Evolutionary conservation across 225 moss, liverwort and hornwort species (phyloP).

Genomic region (Polytrichum commune): DNA sequence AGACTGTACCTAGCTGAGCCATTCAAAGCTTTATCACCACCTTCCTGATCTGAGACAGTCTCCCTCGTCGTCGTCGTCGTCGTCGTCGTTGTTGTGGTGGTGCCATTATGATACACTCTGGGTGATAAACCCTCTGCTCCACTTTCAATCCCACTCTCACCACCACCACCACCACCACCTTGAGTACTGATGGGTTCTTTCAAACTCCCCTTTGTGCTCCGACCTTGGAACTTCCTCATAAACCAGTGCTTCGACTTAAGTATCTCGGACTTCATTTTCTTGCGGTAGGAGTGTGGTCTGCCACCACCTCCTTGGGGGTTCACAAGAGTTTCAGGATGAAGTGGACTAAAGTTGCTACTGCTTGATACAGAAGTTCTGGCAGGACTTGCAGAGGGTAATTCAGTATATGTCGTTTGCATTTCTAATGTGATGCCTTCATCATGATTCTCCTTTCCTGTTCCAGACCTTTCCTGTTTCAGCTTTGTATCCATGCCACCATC

Average conservation of each 20-base stretch:
- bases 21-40: conserved; percentile 20
- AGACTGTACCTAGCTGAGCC: conserved; percentile 35
- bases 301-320: too few relatives aligned
- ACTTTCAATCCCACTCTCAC: not conserved
- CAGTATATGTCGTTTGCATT: too few relatives aligned
- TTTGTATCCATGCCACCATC: conserved; percentile 19
- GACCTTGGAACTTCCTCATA: conserved; percentile 29
- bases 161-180: too few relatives aligned
- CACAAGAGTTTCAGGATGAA: too few relatives aligned
- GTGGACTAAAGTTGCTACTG: too few relatives aligned
- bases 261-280: conserved; percentile 25
- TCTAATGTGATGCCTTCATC: too few relatives aligned
- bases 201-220: conserved; percentile 8
- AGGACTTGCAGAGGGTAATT: too few relatives aligned
- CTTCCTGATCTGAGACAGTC: conserved; percentile 13
- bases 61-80: not conserved
- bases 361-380: too few relatives aligned
- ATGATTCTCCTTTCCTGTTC: conserved; percentile 9
- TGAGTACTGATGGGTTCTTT: not conserved
- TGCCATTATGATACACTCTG: conserved; percentile 8
- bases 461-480: conserved; percentile 24
- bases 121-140: not conserved
- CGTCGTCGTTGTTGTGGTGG: conserved; percentile 5
- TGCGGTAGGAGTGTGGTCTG: too few relatives aligned
- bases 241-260: conserved; percentile 34